Percentiles rank a stretch among this genome's conserved stretches.
Evolutionary conservation across 805 yeast genomes (phyloP).

Genomic region (Brettanomyces custersianus): DNA sequence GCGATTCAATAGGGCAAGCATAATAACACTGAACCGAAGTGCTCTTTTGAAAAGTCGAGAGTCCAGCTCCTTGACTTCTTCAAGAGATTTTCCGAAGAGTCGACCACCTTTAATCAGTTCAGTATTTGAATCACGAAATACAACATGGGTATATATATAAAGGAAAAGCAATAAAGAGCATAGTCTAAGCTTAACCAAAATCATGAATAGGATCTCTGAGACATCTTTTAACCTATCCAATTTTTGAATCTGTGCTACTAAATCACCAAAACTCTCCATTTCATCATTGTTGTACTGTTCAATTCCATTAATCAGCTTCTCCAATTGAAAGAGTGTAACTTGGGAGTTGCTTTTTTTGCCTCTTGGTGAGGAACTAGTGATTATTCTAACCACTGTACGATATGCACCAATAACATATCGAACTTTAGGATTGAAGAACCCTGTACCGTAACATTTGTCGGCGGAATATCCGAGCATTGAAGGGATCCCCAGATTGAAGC

Average conservation of each 20-base stretch:
- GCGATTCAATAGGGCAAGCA: slow-evolving; percentile 14
- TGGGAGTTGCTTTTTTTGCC: not conserved
- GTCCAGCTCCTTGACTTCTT: slow-evolving; percentile 10
- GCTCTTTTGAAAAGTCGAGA: slow-evolving; percentile 11
- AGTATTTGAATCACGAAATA: slow-evolving; percentile 4
- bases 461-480: slow-evolving; percentile 7
- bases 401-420: slow-evolving; percentile 7
- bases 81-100: slow-evolving; percentile 3
- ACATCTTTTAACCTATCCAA: slow-evolving; percentile 1
- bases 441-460: slow-evolving; percentile 6
- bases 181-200: slow-evolving; percentile 11
- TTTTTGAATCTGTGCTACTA: slow-evolving; percentile 4
- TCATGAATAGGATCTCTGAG: not conserved
- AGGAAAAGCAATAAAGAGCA: slow-evolving; percentile 14
- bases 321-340: slow-evolving; percentile 10
- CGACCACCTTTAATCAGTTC: not conserved
- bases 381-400: slow-evolving; percentile 7
- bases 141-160: slow-evolving; percentile 11
- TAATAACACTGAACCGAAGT: slow-evolving; percentile 10
- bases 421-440: slow-evolving; percentile 1
- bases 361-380: slow-evolving; percentile 2
- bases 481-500: slow-evolving; percentile 18
- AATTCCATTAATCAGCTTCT: slow-evolving; percentile 11
- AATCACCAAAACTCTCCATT: slow-evolving; percentile 5
- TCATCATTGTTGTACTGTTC: slow-evolving; percentile 10